A percentile compares a stretch with the other conserved stretches of the same genome.
These are phyloP conservation scores for Claviceps cyperi DNA, from an alignment of 2,329 filamentous ascomycete species.

Conservation along the genomic window DNA sequence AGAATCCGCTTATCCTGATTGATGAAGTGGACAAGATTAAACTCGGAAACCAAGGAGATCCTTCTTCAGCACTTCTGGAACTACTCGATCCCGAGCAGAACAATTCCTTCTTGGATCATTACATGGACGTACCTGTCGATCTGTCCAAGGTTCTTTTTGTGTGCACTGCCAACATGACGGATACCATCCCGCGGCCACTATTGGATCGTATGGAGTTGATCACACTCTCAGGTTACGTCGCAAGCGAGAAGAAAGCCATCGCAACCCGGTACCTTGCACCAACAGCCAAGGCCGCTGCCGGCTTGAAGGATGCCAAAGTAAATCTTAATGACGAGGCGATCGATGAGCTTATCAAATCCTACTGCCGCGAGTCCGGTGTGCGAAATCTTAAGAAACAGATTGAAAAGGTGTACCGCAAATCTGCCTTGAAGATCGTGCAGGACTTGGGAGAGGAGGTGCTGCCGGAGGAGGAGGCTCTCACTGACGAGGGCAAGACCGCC, in stretches of 20 bases:
- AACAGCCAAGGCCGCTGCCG: constrained; percentile 85
- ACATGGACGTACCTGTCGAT: constrained; percentile 96
- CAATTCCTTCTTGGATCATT: constrained; percentile 92
- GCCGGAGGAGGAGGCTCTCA: constrained; percentile 67
- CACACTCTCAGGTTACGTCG: constrained; percentile 86
- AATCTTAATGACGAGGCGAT: constrained; percentile 74
- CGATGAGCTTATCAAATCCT: constrained; percentile 94
- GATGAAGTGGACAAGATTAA: constrained; percentile 98
- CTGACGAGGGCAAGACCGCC: constrained; percentile 71
- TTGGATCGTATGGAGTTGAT: constrained; percentile 98
- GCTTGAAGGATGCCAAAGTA: constrained; percentile 84
- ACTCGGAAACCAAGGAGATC: constrained; percentile 89
- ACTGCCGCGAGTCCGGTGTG: constrained; percentile 93
- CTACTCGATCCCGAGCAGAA: constrained; percentile 95
- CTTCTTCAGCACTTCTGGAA: constrained; percentile 84
- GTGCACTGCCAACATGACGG: constrained; percentile 97
- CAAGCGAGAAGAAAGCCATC: constrained; percentile 98
- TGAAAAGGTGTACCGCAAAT: constrained; percentile 96
- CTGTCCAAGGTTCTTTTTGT: constrained; percentile 96
- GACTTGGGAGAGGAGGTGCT: constrained; percentile 78
- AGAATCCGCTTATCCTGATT: constrained; percentile 91
- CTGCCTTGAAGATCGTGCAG: constrained; percentile 90
- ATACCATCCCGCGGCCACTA: constrained; percentile 87
- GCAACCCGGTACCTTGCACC: constrained; percentile 86
- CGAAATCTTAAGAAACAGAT: constrained; percentile 99